Base-by-base conservation (phyloP, 139 green algal genomes). In the Chlorella ohadii region DNA sequence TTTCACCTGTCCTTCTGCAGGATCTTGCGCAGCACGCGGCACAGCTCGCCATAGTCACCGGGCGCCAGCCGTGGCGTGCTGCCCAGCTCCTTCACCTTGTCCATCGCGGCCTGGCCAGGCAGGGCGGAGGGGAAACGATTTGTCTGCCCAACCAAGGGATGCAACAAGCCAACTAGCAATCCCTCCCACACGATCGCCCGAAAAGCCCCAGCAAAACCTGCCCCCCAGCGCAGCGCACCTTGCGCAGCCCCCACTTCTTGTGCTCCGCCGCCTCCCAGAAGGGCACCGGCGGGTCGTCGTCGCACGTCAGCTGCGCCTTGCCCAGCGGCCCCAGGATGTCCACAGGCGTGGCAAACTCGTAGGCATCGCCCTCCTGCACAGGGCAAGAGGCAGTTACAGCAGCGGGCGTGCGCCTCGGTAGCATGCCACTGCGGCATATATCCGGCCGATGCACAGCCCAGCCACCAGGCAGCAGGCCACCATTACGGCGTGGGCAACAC, bases 211-310 rank as follows among this genome's bases (percentile, higher is more conserved):
- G n/a, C n/a, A n/a, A n/a, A n/a, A n/a, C n/a, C n/a, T n/a, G n/a
- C n/a, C n/a, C n/a, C n/a, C n/a, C n/a, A n/a, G n/a, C n/a, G n/a
- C n/a, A n/a, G 13, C 94, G 87, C 59, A 91, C 92, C 38, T 95
- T 94, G 59, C 96, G 89, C 77, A 96, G 91, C 23, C 83, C 90
- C 96, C 96, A 99, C 86, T 99, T 99, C 56, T 92, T 92, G n/a
- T 89, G 78, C 31, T 91, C 91, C 11, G 98, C 77, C 33, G 90
- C 91, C 3, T 93, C 92, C 93, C 94, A 98, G 63, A 97, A 98
- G 4, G 90, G 84, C 47, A 78, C 44, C 20, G 71, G 65, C 72
- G 57, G 71, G 64, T 90, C 86, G 51, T 90, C 86, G 16, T 80
- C 86, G 51, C 6, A 90, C 74, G 25, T 36, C 36, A 3, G 67